phyloP scores from a whole-genome alignment of 192 early-diverging fungal species.

The Umbelopsis vinacea region DNA sequence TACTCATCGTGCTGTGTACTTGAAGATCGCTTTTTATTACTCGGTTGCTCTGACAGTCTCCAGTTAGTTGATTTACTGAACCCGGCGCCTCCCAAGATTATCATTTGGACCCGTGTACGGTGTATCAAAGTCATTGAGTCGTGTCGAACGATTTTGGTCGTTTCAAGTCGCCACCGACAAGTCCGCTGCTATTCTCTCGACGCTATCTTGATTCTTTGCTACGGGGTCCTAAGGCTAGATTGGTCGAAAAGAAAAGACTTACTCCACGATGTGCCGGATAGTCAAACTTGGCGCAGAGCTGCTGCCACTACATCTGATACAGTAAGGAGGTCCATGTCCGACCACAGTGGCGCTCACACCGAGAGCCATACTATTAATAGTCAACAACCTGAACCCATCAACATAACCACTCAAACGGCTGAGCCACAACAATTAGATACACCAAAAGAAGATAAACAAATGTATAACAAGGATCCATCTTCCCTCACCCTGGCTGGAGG shows the following conservation, averaged over 20 bases:
- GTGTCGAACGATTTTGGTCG: constrained; percentile 27
- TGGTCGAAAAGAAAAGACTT: constrained; percentile 20
- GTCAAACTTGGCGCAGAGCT: constrained; percentile 13
- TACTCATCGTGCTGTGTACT: constrained; percentile 35
- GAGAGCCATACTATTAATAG: constrained; percentile 3
- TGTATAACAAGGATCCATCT: not conserved
- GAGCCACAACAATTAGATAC: not conserved
- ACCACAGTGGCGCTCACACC: not conserved
- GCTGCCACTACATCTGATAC: not conserved
- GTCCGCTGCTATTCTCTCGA: constrained; percentile 39
- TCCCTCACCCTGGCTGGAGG: constrained; percentile 6
- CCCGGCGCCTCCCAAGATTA: constrained; percentile 13
- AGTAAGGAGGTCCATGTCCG: not conserved
- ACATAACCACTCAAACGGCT: not conserved
- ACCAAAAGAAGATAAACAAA: not conserved
- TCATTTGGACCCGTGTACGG: constrained; percentile 27
- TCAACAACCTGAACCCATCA: not conserved
- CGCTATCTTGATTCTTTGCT: constrained; percentile 24
- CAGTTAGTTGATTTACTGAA: constrained; percentile 28
- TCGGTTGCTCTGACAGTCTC: constrained; percentile 29
- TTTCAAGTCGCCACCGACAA: constrained; percentile 29
- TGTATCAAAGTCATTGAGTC: constrained; percentile 24
- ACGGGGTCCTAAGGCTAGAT: constrained; percentile 22
- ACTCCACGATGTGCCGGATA: constrained; percentile 13
- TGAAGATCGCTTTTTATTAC: constrained; percentile 35